A percentile compares a stretch with the other conserved stretches of the same genome.
phyloP scores from a whole-genome alignment of 371 early-diverging fungal genomes.

The Mortierella sp. region DNA sequence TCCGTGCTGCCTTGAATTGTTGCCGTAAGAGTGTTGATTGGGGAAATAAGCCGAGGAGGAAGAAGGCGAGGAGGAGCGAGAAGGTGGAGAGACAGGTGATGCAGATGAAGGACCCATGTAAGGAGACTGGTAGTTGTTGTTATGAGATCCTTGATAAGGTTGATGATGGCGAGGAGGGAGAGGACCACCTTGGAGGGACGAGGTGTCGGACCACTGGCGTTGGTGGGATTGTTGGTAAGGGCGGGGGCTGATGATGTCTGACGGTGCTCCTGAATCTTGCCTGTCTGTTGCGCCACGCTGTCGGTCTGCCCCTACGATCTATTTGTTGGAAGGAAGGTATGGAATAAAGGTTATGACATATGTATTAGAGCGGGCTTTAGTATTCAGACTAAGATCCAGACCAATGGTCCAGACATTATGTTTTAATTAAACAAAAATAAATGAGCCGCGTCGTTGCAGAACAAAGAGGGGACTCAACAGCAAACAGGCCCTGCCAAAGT shows the following conservation, averaged over 20 bases:
- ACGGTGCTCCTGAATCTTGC: background rate
- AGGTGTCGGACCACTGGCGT: conserved; percentile 56
- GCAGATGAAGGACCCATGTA: conserved; percentile 49
- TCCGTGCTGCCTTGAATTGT: conserved; percentile 18
- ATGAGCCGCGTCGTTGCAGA: conserved; percentile 5
- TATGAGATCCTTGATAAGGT: conserved; percentile 22
- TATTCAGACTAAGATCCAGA: background rate
- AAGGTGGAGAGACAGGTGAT: conserved; percentile 46
- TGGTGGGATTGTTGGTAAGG: conserved; percentile 30
- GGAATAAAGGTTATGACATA: background rate
- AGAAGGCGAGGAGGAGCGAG: conserved; percentile 30
- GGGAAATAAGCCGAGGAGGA: conserved; percentile 33
- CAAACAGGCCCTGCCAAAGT: background rate
- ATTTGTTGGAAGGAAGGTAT: background rate
- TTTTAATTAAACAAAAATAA: background rate
- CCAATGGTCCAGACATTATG: conserved; percentile 1
- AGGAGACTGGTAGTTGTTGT: conserved; percentile 38
- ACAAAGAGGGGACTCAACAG: background rate
- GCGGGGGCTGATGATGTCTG: conserved; percentile 21
- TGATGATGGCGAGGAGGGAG: conserved; percentile 25
- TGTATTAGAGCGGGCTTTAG: conserved; percentile 8
- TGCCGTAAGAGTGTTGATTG: conserved; percentile 22
- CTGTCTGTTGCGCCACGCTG: conserved; percentile 16
- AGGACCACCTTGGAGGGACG: conserved; percentile 42
- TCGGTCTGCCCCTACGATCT: conserved; percentile 13